A percentile compares a stretch with the other conserved stretches of the same genome.
phyloP scores from a whole-genome alignment of 139 green algal species.

The Penium margaritaceum region DNA sequence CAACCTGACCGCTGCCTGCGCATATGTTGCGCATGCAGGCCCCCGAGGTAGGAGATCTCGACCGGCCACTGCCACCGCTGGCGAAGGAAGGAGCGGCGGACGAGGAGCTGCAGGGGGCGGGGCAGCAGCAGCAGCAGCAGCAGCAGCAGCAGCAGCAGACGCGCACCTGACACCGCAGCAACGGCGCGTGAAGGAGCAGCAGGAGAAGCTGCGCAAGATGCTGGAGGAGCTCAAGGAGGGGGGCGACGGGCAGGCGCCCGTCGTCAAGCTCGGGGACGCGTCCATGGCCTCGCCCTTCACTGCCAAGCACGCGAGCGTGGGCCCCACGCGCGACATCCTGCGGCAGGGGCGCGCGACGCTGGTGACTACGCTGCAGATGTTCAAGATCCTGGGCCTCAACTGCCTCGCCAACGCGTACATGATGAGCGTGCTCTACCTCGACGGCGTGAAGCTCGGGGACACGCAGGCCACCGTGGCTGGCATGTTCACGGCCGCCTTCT shows the following conservation, averaged over 20 bases:
- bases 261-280: slow-evolving; percentile 57
- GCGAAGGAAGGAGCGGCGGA: no score
- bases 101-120: no score
- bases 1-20: no score
- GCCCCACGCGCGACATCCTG: slow-evolving; percentile 48
- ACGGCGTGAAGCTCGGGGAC: slow-evolving; percentile 61
- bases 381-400: slow-evolving; percentile 97
- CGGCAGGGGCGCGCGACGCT: slow-evolving; percentile 57
- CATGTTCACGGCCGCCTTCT: slow-evolving; percentile 72
- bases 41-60: no score
- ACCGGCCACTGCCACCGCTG: no score
- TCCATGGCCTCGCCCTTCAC: slow-evolving; percentile 58
- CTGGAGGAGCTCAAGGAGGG: slow-evolving; percentile 34
- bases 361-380: slow-evolving; percentile 82
- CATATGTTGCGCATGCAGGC: no score
- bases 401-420: slow-evolving; percentile 87
- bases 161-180: background rate
- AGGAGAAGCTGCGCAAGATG: slow-evolving; percentile 39
- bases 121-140: background rate
- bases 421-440: slow-evolving; percentile 84
- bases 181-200: slow-evolving; percentile 34
- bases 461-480: slow-evolving; percentile 48
- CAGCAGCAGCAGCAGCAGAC: background rate
- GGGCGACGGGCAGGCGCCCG: slow-evolving; percentile 29
- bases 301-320: slow-evolving; percentile 51